Base-by-base conservation (phyloP, 345 rosid genomes). In the Lumnitzera littorea region DNA sequence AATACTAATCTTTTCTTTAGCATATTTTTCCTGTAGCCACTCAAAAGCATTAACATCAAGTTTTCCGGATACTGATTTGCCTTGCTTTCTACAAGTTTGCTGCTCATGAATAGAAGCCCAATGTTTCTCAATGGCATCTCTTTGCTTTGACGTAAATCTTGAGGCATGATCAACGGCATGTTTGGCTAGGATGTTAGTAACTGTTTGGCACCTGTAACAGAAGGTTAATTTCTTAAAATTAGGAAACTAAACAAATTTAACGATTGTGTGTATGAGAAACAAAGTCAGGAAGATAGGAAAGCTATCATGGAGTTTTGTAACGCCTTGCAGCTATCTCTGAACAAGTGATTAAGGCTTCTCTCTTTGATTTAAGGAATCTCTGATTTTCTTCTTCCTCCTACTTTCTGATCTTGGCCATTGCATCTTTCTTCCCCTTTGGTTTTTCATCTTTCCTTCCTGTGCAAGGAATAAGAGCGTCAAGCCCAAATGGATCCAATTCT, bases 401-500 rank as follows among this genome's bases (percentile, higher is more conserved):
- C 71, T 67, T 82, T 60, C 69, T 66, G 46, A 64, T 60, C 76
- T 63, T 78, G 51, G 69, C 52, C 15, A 68, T 48, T 48, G 58
- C 53, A 56, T 76, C 90, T 70, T 71, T 89, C 76, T 69, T 89
- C 36, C 70, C 78, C 80, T 82, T 89, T 23, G 72, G 50, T 67
- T 61, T 83, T 60, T 78, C 81, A 51, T 80, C 88, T 70, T 83
- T 87, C 80, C 78, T 90, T 48, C 55, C 76, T 43, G 69, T 56
- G 61, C 73, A 71, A 6, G 88, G 77, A 60, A 94, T 84, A 49
- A 77, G 76, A 49, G 90, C 84, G 63, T 94, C 88, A 0, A 94
- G 99, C 46, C 99, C 97, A 73, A 94, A 90, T 23, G 97, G 97
- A 80, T 94, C 99, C 5, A 85, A 80, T 72, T 81, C 91, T 3